These are phyloP conservation scores for Ceratobasidium theobromae DNA, from an alignment of 1,284 basidiomycete genomes.

Conservation along the genomic window DNA sequence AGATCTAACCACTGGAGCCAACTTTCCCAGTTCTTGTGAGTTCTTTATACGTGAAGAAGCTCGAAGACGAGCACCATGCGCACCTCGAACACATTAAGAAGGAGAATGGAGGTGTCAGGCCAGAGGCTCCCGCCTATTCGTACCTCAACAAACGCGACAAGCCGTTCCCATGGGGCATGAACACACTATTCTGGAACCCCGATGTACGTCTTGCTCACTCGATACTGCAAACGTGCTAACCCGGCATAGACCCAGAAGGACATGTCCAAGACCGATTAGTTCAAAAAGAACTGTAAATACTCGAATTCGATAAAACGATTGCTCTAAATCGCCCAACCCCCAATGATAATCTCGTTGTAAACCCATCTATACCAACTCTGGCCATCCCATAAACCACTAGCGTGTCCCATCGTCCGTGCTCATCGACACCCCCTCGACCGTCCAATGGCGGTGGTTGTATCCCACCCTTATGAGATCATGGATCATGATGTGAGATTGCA, in stretches of 20 bases:
- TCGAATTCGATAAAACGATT: too few relatives aligned
- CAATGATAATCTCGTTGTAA: too few relatives aligned
- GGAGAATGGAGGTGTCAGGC: slow-evolving; percentile 74
- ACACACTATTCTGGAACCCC: slow-evolving; percentile 79
- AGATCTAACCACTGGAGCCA: slow-evolving; percentile 23
- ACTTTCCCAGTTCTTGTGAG: slow-evolving; percentile 58
- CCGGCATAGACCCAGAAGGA: slow-evolving; percentile 32
- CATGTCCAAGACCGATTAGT: slow-evolving; percentile 24
- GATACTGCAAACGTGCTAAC: neutral
- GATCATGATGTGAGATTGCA: neutral
- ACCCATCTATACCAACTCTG: too few relatives aligned
- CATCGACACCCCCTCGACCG: neutral
- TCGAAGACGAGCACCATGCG: slow-evolving; percentile 70
- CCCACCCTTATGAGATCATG: neutral
- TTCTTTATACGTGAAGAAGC: slow-evolving; percentile 70
- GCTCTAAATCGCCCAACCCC: too few relatives aligned
- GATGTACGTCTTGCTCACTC: slow-evolving; percentile 50
- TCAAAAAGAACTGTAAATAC: too few relatives aligned
- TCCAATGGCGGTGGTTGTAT: neutral
- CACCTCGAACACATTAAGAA: slow-evolving; percentile 59
- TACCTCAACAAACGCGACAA: slow-evolving; percentile 74
- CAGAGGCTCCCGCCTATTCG: slow-evolving; percentile 68
- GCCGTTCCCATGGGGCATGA: slow-evolving; percentile 80
- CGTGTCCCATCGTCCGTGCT: neutral
- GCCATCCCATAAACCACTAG: too few relatives aligned